Base-by-base conservation (phyloP, 371 early-diverging fungal genomes). In the Choanephora cucurbitarum region DNA sequence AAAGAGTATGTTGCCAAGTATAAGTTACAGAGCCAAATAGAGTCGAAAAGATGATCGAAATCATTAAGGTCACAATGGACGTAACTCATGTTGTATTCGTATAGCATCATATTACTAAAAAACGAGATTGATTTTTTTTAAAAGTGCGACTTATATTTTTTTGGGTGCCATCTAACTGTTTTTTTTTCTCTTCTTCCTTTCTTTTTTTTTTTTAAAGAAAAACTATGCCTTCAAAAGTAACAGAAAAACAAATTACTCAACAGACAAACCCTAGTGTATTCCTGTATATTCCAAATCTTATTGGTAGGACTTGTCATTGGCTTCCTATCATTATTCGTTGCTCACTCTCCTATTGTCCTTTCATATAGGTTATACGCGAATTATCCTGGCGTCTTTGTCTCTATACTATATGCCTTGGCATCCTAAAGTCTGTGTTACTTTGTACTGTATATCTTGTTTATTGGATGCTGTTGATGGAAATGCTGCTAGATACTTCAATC, bases 401-500 rank as follows among this genome's bases (percentile, higher is more conserved):
- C 66, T 85, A 55, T 89, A 86, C 64, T 84, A 86, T 69, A 90
- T 91, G 90, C 83, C 87, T 37, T 64, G 68, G 45, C 81, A 82
- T 47, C 92, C 94, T 9, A 77, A 77, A 57, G 74, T 70, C 1
- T 90, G 91, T 61, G 87, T 92, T 58, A 55, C 73, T 23, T 49
- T 90, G 17, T 99, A 99, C 67, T 82, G 85, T 54, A 66, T 93
- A 32, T 96, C 96, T 7, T 91, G 92, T 67, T 60, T 94, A 37
- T 77, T 99, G 57, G 99, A 98, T 75, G 97, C 95, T 5, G 87
- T 92, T 23, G 99, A 99, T 79, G 99, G 99, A 6, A 82, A 87
- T 64, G 90, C 91, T 28, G 99, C 99, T 17, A 80, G 99, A 47
- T 83, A 86, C 55, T 92, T 91, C 58, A 75, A 88, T 55, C 99